phyloP scores from a whole-genome alignment of 352 stramenopile species.

The Globisporangium radiosum region DNA sequence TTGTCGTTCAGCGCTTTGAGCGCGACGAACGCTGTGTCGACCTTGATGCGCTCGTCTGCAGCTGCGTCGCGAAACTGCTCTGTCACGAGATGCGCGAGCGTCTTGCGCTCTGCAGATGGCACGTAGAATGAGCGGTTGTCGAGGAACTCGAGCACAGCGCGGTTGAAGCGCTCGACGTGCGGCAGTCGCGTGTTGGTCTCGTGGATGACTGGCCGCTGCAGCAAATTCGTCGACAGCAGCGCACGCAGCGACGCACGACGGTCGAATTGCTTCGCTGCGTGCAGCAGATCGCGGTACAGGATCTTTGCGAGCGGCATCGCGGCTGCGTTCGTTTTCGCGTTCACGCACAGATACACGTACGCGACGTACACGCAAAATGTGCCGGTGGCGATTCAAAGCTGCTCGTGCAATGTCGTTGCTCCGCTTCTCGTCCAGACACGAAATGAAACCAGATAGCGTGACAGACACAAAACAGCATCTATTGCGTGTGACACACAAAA shows the following conservation, averaged over 20 bases:
- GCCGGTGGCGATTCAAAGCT: no score
- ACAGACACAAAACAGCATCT: no score
- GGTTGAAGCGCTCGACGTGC: constrained; percentile 62
- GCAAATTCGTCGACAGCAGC: constrained; percentile 54
- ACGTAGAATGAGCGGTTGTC: constrained; percentile 60
- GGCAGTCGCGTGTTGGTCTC: constrained; percentile 27
- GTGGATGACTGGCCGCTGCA: constrained; percentile 28
- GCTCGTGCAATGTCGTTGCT: no score
- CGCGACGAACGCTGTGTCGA: constrained; percentile 64
- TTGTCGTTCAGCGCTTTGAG: constrained; percentile 56
- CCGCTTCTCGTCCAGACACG: no score
- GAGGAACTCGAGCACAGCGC: constrained; percentile 40
- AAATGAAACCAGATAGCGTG: no score
- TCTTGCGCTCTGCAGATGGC: constrained; percentile 28
- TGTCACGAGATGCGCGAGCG: constrained; percentile 34
- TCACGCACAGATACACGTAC: neutral
- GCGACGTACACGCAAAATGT: no score
- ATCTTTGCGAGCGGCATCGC: constrained; percentile 43
- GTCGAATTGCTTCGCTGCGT: constrained; percentile 47
- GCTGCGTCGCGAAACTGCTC: constrained; percentile 34
- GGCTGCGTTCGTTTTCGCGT: neutral
- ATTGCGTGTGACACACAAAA: no score
- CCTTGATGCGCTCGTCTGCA: constrained; percentile 9
- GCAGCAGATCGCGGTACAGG: constrained; percentile 70
- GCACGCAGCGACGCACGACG: constrained; percentile 46